A percentile compares a stretch with the other conserved stretches of the same genome.
Evolutionary conservation across 768 basidiomycete genomes (phyloP).

Genomic region (Suillus fuscotomentosus): DNA sequence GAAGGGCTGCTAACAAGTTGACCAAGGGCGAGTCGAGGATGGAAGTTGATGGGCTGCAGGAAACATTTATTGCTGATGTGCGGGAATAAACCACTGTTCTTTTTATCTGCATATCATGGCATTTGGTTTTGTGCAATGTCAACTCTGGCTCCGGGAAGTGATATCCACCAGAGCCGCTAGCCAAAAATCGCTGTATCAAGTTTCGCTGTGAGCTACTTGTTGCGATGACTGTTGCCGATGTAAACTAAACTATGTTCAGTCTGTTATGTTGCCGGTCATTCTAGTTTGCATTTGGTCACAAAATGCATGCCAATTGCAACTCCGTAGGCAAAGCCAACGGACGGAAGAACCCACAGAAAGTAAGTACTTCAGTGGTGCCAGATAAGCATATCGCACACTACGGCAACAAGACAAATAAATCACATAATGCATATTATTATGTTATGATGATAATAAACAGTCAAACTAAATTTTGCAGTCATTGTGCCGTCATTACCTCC

Average conservation of each 20-base stretch:
- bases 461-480: background rate
- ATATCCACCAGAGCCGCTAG: background rate
- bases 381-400: background rate
- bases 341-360: background rate
- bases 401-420: background rate
- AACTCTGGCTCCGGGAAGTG: background rate
- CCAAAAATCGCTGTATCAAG: background rate
- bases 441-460: background rate
- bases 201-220: background rate
- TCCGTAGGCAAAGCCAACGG: background rate
- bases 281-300: background rate
- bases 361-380: background rate
- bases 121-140: background rate
- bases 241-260: background rate
- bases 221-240: background rate
- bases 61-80: constrained; percentile 15
- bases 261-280: background rate
- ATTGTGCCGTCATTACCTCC: background rate
- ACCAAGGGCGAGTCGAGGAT: constrained; percentile 19
- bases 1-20: constrained; percentile 45
- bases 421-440: background rate
- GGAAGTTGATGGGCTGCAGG: constrained; percentile 27
- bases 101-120: background rate
- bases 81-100: background rate
- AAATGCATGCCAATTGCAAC: background rate